These are phyloP conservation scores for Fusarium irregulare DNA, from an alignment of 2,329 filamentous ascomycete genomes.

Conservation along the genomic window DNA sequence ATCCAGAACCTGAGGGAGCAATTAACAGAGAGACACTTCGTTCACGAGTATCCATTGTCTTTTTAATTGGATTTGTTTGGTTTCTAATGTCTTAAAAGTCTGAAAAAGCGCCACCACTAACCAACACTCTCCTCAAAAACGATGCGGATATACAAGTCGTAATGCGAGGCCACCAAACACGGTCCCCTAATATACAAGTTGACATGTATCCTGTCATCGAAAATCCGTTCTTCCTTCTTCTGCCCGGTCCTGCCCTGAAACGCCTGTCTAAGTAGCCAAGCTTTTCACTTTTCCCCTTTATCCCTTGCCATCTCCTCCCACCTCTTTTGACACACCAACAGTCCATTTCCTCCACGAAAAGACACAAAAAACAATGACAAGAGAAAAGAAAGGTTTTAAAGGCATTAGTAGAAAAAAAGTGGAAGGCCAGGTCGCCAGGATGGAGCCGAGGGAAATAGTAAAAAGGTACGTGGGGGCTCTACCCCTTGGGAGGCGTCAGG, in stretches of 20 bases:
- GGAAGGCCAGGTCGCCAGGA: conserved; percentile 45
- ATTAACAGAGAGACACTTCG: not conserved
- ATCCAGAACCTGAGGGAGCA: not conserved
- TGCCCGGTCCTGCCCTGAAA: conserved; percentile 17
- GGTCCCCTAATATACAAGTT: conserved; percentile 44
- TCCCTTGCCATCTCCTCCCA: conserved; percentile 34
- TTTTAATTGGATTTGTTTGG: conserved; percentile 35
- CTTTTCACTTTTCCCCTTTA: conserved; percentile 26
- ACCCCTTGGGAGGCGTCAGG: conserved; percentile 45
- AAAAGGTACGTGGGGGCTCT: conserved; percentile 41
- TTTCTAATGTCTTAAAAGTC: conserved; percentile 41
- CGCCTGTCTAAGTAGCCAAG: conserved; percentile 38
- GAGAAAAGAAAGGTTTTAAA: conserved; percentile 36
- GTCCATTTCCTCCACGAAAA: conserved; percentile 24
- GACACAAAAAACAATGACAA: conserved; percentile 40
- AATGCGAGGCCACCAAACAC: conserved; percentile 33
- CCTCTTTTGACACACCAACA: conserved; percentile 39
- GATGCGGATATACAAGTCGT: conserved; percentile 32
- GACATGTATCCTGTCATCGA: conserved; percentile 37
- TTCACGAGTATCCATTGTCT: conserved; percentile 32
- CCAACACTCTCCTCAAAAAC: conserved; percentile 15
- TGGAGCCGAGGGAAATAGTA: conserved; percentile 44
- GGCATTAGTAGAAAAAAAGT: conserved; percentile 45
- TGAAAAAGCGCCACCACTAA: conserved; percentile 28
- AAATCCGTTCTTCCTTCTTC: conserved; percentile 8